A percentile compares a stretch with the other conserved stretches of the same genome.
These are phyloP conservation scores for Sarcodon aspratus DNA, from an alignment of 768 basidiomycete species.

Conservation along the genomic window DNA sequence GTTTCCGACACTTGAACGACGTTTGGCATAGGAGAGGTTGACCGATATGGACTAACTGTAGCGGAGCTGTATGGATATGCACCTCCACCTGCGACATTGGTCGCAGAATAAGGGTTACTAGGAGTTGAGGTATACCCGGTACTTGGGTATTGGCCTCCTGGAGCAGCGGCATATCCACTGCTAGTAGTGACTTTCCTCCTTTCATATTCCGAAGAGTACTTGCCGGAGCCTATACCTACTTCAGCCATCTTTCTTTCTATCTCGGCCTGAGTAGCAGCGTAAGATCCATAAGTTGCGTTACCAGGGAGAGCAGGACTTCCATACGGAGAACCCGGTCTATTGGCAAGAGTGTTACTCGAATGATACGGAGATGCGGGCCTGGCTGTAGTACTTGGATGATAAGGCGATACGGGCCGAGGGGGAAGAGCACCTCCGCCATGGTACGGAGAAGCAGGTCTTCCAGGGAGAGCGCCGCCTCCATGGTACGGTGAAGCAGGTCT, in stretches of 20 bases:
- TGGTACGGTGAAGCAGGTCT: conserved; percentile 12
- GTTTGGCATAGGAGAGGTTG: too few species aligned
- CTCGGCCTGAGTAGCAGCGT: conserved; percentile 2
- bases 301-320: conserved; percentile 11
- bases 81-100: neutral
- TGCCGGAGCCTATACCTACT: neutral
- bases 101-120: neutral
- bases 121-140: neutral
- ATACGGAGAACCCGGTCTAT: conserved; percentile 12
- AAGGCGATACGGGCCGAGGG: conserved; percentile 17
- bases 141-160: neutral
- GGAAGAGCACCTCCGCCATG: conserved; percentile 10
- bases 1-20: neutral
- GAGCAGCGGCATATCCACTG: neutral
- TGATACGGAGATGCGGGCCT: conserved; percentile 2
- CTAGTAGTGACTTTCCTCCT: neutral
- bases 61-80: neutral
- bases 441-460: conserved; percentile 24
- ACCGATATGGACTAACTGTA: neutral
- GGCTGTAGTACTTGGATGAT: conserved; percentile 9
- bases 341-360: neutral
- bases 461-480: conserved; percentile 11
- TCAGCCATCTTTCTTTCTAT: neutral
- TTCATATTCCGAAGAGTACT: neutral
- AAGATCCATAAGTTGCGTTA: conserved; percentile 5